These are phyloP conservation scores for Conticribra guillardii DNA, from an alignment of 108 stramenopile genomes.

Conservation along the genomic window DNA sequence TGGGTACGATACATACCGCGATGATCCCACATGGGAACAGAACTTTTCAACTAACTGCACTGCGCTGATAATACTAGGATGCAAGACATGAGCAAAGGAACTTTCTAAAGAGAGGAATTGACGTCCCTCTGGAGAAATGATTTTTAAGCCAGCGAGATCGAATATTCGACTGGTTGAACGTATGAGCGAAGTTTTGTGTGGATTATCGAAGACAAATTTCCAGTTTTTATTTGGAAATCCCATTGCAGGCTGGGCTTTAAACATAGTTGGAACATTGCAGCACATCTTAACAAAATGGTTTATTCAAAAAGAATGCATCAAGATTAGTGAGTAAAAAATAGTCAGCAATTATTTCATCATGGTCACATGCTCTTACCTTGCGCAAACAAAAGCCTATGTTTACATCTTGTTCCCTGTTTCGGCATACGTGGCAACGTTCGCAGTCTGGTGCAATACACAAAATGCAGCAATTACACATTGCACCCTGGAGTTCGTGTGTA, in stretches of 20 bases:
- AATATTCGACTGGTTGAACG: slow-evolving; percentile 7
- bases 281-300: slow-evolving; percentile 29
- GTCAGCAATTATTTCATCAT: neutral
- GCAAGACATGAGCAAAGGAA: slow-evolving; percentile 21
- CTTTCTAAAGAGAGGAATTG: slow-evolving; percentile 29
- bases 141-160: slow-evolving; percentile 24
- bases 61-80: slow-evolving; percentile 13
- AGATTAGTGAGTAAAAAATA: neutral
- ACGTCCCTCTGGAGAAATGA: slow-evolving; percentile 28
- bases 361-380: slow-evolving; percentile 34
- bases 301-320: neutral
- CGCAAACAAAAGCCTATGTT: slow-evolving; percentile 16
- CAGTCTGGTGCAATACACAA: slow-evolving; percentile 39
- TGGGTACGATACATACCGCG: slow-evolving; percentile 14
- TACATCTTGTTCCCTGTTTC: neutral
- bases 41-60: slow-evolving; percentile 23
- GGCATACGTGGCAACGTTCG: slow-evolving; percentile 29
- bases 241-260: slow-evolving; percentile 29
- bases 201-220: slow-evolving; percentile 48
- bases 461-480: slow-evolving; percentile 23
- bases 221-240: slow-evolving; percentile 37
- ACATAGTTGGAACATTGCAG: slow-evolving; percentile 39
- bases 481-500: slow-evolving; percentile 1
- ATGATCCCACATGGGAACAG: slow-evolving; percentile 18
- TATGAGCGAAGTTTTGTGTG: slow-evolving; percentile 11